These are phyloP conservation scores for Aquilaria sinensis DNA, from an alignment of 345 rosid species.

Conservation along the genomic window DNA sequence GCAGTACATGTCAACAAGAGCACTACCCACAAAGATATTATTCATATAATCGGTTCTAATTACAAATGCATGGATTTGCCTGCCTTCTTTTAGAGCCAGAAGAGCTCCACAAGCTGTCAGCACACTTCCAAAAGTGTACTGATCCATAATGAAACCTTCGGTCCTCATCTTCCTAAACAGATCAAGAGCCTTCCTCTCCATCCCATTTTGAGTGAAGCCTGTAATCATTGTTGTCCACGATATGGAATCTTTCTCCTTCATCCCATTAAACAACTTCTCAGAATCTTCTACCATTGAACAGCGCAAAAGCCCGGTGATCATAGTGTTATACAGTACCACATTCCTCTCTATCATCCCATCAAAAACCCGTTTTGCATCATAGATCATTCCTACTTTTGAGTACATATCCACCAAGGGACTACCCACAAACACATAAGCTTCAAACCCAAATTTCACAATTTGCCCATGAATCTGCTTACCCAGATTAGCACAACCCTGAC, in stretches of 20 bases:
- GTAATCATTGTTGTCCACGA: slow-evolving; percentile 90
- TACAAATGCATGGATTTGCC: slow-evolving; percentile 58
- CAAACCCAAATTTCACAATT: slow-evolving; percentile 63
- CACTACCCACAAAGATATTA: slow-evolving; percentile 76
- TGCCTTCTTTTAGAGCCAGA: slow-evolving; percentile 55
- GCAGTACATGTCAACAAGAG: slow-evolving; percentile 94
- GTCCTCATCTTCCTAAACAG: slow-evolving; percentile 61
- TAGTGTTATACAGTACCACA: slow-evolving; percentile 59
- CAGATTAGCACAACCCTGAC: slow-evolving; percentile 32
- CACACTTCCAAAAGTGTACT: slow-evolving; percentile 79
- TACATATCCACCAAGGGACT: slow-evolving; percentile 85
- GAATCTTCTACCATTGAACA: slow-evolving; percentile 65
- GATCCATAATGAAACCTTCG: slow-evolving; percentile 63
- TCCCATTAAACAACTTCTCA: slow-evolving; percentile 36
- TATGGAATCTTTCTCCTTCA: slow-evolving; percentile 72
- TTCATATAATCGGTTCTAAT: slow-evolving; percentile 48
- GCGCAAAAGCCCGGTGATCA: slow-evolving; percentile 67
- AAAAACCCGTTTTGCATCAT: slow-evolving; percentile 58
- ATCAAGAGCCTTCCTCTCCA: slow-evolving; percentile 51
- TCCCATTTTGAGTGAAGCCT: slow-evolving; percentile 64
- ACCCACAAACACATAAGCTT: slow-evolving; percentile 48
- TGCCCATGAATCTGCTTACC: slow-evolving; percentile 79
- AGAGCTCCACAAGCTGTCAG: slow-evolving; percentile 75
- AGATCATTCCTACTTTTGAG: slow-evolving; percentile 52
- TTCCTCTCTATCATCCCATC: slow-evolving; percentile 42